Conservation (phyloP, 371 early-diverging fungal species). For the Basidiobolus heterosporus region DNA sequence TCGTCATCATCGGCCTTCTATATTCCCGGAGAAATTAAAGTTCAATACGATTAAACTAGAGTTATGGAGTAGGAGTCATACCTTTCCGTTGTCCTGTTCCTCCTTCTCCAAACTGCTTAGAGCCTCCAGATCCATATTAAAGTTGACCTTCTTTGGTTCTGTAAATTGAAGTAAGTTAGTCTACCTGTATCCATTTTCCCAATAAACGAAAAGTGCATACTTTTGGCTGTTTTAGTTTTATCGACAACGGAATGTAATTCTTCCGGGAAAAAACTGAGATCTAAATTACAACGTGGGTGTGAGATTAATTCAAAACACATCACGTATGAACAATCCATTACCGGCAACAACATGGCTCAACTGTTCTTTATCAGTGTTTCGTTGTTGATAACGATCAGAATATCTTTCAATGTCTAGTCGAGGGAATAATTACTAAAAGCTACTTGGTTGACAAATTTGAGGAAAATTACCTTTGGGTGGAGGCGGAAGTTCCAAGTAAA, state of each 20-base stretch:
- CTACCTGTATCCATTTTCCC: background rate
- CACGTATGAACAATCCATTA: background rate
- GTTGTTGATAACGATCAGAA: background rate
- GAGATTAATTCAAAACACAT: too few species aligned
- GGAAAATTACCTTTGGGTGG: constrained; percentile 1
- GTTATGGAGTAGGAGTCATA: constrained; percentile 5
- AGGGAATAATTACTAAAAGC: background rate
- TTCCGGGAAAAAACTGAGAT: background rate
- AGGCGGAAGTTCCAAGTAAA: background rate
- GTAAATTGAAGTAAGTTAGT: background rate
- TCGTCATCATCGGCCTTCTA: background rate
- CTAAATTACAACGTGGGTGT: background rate
- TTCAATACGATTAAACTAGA: constrained; percentile 18
- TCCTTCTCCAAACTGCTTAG: background rate
- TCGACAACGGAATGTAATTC: background rate
- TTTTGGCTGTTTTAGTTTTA: background rate
- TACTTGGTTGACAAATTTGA: background rate
- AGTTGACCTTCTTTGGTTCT: background rate
- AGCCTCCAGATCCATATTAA: background rate
- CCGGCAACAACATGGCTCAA: background rate
- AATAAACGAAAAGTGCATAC: background rate
- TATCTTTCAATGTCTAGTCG: background rate
- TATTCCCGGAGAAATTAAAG: constrained; percentile 18
- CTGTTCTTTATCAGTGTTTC: background rate
- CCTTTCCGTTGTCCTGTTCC: background rate